Evolutionary conservation across 176 grass and related monocot species (phyloP).

Genomic region (Tuctoria greenei): DNA sequence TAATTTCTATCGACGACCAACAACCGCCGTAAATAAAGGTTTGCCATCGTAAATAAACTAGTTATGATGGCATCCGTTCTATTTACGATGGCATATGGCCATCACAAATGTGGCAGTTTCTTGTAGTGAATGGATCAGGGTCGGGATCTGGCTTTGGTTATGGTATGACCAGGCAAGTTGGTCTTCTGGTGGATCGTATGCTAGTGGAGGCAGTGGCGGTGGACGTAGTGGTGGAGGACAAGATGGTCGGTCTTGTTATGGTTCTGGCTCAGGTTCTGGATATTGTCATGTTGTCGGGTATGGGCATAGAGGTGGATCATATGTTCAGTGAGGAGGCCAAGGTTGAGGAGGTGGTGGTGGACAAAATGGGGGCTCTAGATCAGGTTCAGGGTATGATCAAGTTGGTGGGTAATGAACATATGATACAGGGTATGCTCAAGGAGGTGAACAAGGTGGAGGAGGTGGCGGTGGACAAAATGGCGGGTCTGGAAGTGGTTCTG

Average conservation of each 20-base stretch:
- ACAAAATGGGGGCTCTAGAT: not conserved
- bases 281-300: not conserved
- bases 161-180: not conserved
- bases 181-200: not conserved
- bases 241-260: not conserved
- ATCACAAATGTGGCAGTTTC: no score
- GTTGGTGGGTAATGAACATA: not conserved
- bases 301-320: not conserved
- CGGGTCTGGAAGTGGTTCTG: not conserved
- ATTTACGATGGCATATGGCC: no score
- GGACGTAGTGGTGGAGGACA: not conserved
- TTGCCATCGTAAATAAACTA: no score
- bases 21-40: no score
- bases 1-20: no score
- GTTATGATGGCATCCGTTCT: no score
- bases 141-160: not conserved
- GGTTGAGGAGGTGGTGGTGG: conserved; percentile 7
- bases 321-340: not conserved
- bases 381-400: not conserved
- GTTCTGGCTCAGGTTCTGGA: not conserved
- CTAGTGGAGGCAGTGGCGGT: not conserved
- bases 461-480: not conserved
- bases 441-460: not conserved
- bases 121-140: not conserved
- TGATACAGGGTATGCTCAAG: not conserved